These are phyloP conservation scores for Lantana camara DNA, from an alignment of 257 asterid genomes.

Conservation along the genomic window DNA sequence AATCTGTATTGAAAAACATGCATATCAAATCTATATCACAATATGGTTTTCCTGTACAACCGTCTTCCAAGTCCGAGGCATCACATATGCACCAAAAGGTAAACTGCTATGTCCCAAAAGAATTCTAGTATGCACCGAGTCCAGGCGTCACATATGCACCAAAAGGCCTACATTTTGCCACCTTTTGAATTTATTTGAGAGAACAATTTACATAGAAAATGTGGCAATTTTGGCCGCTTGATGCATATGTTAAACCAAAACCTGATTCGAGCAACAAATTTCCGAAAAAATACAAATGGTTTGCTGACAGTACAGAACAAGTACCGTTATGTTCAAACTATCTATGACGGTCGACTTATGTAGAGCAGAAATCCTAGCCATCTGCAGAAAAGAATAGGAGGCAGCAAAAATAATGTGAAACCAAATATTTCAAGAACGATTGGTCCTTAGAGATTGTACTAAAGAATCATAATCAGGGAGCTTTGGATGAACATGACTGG, in stretches of 20 bases:
- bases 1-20: too few relatives aligned
- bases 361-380: neutral
- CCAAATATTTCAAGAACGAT: conserved; percentile 36
- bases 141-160: neutral
- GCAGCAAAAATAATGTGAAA: neutral
- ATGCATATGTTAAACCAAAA: too few relatives aligned
- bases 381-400: conserved; percentile 20
- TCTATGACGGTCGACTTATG: neutral
- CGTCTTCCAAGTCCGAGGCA: neutral
- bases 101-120: too few relatives aligned
- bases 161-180: too few relatives aligned
- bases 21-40: too few relatives aligned
- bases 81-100: too few relatives aligned
- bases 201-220: too few relatives aligned
- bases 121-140: too few relatives aligned
- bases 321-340: neutral
- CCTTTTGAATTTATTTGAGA: too few relatives aligned
- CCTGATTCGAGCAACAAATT: too few relatives aligned
- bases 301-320: conserved; percentile 14
- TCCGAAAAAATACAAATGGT: neutral
- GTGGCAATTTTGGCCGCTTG: too few relatives aligned
- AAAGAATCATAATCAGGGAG: conserved; percentile 82
- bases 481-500: conserved; percentile 91
- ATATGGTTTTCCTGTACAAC: neutral
- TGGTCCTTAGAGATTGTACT: conserved; percentile 51